Evolutionary conservation across 2,329 filamentous ascomycete genomes (phyloP).

Genomic region (Pestalotiopsis sp.): DNA sequence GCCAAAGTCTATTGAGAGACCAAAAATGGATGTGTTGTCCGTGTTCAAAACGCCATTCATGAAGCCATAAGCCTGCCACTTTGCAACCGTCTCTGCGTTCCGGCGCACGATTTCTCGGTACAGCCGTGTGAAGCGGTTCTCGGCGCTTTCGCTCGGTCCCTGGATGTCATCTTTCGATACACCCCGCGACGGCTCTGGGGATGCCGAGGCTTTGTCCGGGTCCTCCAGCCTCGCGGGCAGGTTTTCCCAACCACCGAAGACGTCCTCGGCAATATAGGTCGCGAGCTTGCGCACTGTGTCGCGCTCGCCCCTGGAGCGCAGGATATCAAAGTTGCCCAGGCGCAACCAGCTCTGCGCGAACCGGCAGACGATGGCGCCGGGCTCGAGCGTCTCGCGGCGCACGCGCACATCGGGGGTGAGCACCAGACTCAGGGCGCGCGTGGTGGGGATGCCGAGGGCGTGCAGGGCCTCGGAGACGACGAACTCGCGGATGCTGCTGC

Average conservation of each 20-base stretch:
- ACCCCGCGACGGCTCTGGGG: conserved; percentile 48
- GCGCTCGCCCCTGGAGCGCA: conserved; percentile 79
- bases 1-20: conserved; percentile 90
- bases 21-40: conserved; percentile 91
- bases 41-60: conserved; percentile 99
- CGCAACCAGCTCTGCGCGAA: conserved; percentile 92
- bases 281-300: conserved; percentile 72
- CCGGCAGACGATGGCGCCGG: conserved; percentile 87
- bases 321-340: conserved; percentile 95
- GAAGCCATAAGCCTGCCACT: conserved; percentile 98
- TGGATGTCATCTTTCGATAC: conserved; percentile 63
- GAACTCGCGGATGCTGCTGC: conserved; percentile 93
- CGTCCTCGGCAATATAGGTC: conserved; percentile 84
- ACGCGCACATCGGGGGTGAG: conserved; percentile 75
- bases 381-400: conserved; percentile 78
- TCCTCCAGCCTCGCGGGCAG: conserved; percentile 65
- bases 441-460: conserved; percentile 83
- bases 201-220: conserved; percentile 51
- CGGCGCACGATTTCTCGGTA: conserved; percentile 86
- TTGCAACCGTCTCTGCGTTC: conserved; percentile 85
- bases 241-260: conserved; percentile 86
- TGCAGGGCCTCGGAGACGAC: conserved; percentile 88
- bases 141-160: conserved; percentile 67
- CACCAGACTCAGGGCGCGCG: conserved; percentile 81
- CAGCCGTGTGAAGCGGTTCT: conserved; percentile 85